Evolutionary conservation across 169 alveolate species (phyloP), one percentile per base, ranked within the genome.

Genomic region (Blepharisma undulans): DNA sequence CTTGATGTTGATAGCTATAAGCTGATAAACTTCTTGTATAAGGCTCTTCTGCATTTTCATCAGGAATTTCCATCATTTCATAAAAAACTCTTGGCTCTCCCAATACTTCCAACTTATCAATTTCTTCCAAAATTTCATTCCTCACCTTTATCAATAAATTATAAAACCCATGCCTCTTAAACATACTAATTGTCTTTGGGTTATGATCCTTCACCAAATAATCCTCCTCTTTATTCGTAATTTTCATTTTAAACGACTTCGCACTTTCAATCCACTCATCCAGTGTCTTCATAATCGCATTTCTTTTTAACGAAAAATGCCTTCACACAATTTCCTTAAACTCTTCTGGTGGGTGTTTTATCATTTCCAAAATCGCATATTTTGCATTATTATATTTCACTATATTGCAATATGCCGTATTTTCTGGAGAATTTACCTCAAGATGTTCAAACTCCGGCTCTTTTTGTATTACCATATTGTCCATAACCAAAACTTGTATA

Each of bases 371-470:
- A 98, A 97, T 97, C 0, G 98, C 99, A 92, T 86, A 97, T 92
- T 95, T 96, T 5, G 96, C 92, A 82, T 97, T 97, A 87, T 97
- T 91, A 90, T 96, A 97, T 80, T 98, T 94, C 0, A 97, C 99
- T 32, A 97, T 96, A 89, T 96, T 96, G 25, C 96, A 91, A 92
- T 96, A 97, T 0, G 97, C 98, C 87, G 94, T 97, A 89, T 97
- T 97, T 91, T 97, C 96, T 25, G 60, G 22, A 4, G 92, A 72
- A 22, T 88, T 88, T 25, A n/a, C 72, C 48, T 93, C 94, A 89
- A 96, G 97, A 32, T 97, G 95, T 88, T 97, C 99, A 90, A 95
- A 96, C 0, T 97, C 97, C 74, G 99, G 99, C 91, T 98, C 99
- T 90, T 98, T 98, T 92, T 94, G 97, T 85, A 96, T 96, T 12